These are phyloP conservation scores for Teratosphaeria epicoccoides DNA, from an alignment of 2,329 filamentous ascomycete genomes.

Conservation along the genomic window DNA sequence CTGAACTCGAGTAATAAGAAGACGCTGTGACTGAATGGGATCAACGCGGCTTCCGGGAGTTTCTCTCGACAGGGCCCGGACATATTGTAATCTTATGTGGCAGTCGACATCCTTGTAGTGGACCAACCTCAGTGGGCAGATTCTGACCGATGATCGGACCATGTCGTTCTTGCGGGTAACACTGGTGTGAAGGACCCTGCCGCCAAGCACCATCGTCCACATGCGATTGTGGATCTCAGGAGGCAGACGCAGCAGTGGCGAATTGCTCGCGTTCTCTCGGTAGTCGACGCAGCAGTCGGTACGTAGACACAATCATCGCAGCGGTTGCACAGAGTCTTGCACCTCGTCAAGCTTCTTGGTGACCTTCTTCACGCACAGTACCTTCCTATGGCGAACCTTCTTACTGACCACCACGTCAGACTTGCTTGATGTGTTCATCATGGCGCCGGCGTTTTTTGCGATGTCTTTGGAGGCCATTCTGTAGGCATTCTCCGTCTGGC, in stretches of 20 bases:
- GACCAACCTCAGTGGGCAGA: no score
- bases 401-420: neutral
- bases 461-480: neutral
- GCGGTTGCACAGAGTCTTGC: neutral
- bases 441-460: neutral
- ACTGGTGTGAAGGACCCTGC: constrained; percentile 4
- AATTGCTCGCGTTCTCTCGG: constrained; percentile 1
- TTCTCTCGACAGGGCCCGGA: no score
- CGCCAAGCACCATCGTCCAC: constrained; percentile 4
- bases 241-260: constrained; percentile 6
- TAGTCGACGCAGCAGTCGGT: neutral
- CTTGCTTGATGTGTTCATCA: neutral
- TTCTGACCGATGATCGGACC: no score
- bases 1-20: no score
- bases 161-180: no score
- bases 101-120: no score
- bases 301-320: neutral
- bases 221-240: constrained; percentile 7
- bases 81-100: no score
- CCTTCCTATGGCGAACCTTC: neutral
- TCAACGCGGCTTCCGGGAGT: no score
- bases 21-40: no score
- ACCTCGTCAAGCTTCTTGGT: neutral
- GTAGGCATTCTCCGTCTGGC: no score
- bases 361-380: neutral